Conservation (phyloP, 139 green algal species). For the Axilococcus clingmanii region DNA sequence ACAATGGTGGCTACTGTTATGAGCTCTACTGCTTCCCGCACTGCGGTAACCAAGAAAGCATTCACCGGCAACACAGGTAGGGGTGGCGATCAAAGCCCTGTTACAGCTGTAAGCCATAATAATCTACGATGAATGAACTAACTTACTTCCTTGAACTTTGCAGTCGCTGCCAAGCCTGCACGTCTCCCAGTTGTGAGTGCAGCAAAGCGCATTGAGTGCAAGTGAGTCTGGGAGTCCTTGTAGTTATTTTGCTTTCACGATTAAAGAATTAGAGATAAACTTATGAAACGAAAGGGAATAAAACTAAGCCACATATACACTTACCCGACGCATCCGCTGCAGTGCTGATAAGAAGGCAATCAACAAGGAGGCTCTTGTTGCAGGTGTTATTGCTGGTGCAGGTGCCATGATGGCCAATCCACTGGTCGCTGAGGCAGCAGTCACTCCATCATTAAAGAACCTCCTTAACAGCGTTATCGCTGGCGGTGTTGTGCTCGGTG, state of each 20-base stretch:
- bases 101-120: not conserved
- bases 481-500: constrained; percentile 69
- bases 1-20: no score
- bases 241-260: no score
- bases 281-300: no score
- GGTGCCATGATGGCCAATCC: constrained; percentile 48
- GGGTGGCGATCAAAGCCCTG: not conserved
- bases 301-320: no score
- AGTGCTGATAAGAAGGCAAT: constrained; percentile 45
- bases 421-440: constrained; percentile 59
- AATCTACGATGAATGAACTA: not conserved
- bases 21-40: constrained; percentile 1
- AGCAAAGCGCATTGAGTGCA: constrained; percentile 15
- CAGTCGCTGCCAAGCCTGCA: constrained; percentile 18
- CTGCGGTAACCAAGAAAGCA: constrained; percentile 5
- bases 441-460: constrained; percentile 90
- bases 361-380: constrained; percentile 37
- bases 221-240: no score
- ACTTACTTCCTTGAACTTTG: constrained; percentile 1
- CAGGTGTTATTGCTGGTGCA: constrained; percentile 42
- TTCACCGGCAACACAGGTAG: constrained; percentile 8
- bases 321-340: constrained; percentile 6
- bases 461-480: constrained; percentile 81
- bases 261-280: no score
- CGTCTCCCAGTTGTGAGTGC: not conserved